phyloP scores from a whole-genome alignment of 2,329 filamentous ascomycete genomes.

The Epichloe aotearoae region DNA sequence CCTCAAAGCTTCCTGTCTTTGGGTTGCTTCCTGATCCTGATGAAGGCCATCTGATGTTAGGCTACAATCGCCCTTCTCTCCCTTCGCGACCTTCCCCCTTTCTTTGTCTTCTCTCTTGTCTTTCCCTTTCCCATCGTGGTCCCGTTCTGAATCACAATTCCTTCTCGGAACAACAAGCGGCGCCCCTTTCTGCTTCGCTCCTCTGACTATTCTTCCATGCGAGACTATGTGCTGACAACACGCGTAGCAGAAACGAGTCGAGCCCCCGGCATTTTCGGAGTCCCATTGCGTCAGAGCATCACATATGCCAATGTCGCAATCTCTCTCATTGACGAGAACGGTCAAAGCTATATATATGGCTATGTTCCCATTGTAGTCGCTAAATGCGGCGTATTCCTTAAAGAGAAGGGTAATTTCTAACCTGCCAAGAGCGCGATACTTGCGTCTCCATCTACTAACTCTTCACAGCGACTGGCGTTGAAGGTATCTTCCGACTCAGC shows the following conservation, averaged over 20 bases:
- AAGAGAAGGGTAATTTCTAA: slow-evolving; percentile 68
- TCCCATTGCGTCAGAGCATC: slow-evolving; percentile 87
- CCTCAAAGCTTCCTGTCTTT: neutral
- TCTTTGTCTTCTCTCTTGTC: neutral
- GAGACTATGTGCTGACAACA: neutral
- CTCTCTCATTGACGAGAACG: slow-evolving; percentile 82
- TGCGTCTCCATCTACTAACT: slow-evolving; percentile 11
- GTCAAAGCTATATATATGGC: slow-evolving; percentile 93
- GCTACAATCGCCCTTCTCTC: no score
- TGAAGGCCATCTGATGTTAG: no score
- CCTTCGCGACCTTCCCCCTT: no score
- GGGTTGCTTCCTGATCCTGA: no score
- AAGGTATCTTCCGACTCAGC: slow-evolving; percentile 91
- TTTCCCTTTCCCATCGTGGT: no score
- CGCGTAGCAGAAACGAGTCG: slow-evolving; percentile 25
- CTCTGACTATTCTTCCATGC: neutral
- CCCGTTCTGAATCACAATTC: neutral
- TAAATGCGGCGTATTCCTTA: slow-evolving; percentile 93
- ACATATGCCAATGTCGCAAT: slow-evolving; percentile 97
- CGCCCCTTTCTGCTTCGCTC: neutral
- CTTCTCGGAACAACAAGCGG: neutral
- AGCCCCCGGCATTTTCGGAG: slow-evolving; percentile 76
- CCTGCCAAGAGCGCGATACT: neutral
- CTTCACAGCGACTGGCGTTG: slow-evolving; percentile 68
- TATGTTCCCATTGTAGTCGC: slow-evolving; percentile 97